These are phyloP conservation scores for Panaeolus cyanescens DNA, from an alignment of 768 basidiomycete species.

Conservation along the genomic window DNA sequence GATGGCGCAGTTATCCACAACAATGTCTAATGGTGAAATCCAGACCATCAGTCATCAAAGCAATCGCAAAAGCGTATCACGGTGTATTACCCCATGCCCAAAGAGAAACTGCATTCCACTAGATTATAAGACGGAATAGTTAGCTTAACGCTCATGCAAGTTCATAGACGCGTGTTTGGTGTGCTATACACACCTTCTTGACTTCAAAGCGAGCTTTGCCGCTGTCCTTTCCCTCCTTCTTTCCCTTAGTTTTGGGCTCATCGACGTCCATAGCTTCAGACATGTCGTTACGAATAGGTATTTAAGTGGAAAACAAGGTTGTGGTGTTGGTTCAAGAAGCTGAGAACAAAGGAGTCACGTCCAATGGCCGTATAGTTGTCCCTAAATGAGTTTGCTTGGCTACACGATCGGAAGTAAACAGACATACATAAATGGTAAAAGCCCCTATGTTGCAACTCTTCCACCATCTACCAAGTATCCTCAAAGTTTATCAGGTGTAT, in stretches of 20 bases:
- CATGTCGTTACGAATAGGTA: not conserved
- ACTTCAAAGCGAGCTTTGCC: constrained; percentile 93
- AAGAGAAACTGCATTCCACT: constrained; percentile 99
- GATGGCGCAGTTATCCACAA: constrained; percentile 99
- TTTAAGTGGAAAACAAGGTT: not conserved
- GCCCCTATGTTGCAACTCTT: not conserved
- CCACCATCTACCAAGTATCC: not conserved
- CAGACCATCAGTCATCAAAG: constrained; percentile 10
- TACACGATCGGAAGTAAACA: not conserved
- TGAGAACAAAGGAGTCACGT: not conserved
- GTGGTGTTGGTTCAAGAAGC: not conserved
- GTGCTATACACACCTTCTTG: constrained; percentile 76
- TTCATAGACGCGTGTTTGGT: not conserved
- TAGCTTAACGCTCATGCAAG: not conserved
- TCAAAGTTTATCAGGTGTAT: not conserved
- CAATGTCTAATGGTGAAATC: constrained; percentile 69
- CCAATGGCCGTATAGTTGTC: not conserved
- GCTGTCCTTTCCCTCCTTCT: constrained; percentile 55
- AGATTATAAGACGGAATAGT: constrained; percentile 3
- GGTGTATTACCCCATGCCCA: constrained; percentile 90
- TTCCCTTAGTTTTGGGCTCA: constrained; percentile 42
- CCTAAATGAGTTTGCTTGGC: constrained; percentile 10
- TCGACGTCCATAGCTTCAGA: constrained; percentile 59
- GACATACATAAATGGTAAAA: not conserved
- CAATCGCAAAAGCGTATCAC: not conserved